A percentile compares a stretch with the other conserved stretches of the same genome.
Conservation (phyloP, 1,139 yeast species). For the Arxiozyma heterogenica region DNA sequence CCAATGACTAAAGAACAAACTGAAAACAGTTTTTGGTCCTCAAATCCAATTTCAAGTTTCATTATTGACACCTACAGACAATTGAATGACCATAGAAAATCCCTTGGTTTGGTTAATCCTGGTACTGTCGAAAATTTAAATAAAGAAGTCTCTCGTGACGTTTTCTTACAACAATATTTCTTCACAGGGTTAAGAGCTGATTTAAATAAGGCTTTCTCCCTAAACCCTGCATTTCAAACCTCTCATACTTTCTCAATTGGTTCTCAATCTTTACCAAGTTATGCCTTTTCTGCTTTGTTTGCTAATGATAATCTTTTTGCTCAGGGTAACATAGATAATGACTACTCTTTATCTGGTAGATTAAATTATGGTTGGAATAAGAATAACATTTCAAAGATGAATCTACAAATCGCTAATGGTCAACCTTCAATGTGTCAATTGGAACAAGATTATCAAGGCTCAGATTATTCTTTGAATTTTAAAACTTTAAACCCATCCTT, state of each 20-base stretch:
- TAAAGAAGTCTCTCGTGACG: slow-evolving; percentile 91
- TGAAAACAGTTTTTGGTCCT: slow-evolving; percentile 57
- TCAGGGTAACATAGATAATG: slow-evolving; percentile 90
- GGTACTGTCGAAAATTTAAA: slow-evolving; percentile 91
- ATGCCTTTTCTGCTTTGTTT: slow-evolving; percentile 83
- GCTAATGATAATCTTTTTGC: slow-evolving; percentile 80
- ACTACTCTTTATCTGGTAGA: slow-evolving; percentile 78
- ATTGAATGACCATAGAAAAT: slow-evolving; percentile 67
- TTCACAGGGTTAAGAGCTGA: slow-evolving; percentile 97
- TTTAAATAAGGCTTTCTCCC: slow-evolving; percentile 80
- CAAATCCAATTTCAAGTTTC: slow-evolving; percentile 78
- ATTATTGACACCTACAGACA: slow-evolving; percentile 68
- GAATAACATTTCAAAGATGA: slow-evolving; percentile 69
- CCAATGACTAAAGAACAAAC: slow-evolving; percentile 40
- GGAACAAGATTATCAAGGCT: slow-evolving; percentile 91
- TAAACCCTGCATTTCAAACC: slow-evolving; percentile 95
- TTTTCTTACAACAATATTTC: slow-evolving; percentile 78
- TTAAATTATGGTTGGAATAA: slow-evolving; percentile 87
- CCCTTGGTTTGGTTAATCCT: slow-evolving; percentile 79
- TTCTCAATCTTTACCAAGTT: slow-evolving; percentile 77
- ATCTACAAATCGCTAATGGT: slow-evolving; percentile 78
- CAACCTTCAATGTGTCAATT: slow-evolving; percentile 94
- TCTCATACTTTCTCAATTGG: slow-evolving; percentile 92
- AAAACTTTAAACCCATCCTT: slow-evolving; percentile 86
- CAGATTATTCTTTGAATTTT: slow-evolving; percentile 79